phyloP scores from a whole-genome alignment of 352 stramenopile genomes.

The Pythium diclinum region DNA sequence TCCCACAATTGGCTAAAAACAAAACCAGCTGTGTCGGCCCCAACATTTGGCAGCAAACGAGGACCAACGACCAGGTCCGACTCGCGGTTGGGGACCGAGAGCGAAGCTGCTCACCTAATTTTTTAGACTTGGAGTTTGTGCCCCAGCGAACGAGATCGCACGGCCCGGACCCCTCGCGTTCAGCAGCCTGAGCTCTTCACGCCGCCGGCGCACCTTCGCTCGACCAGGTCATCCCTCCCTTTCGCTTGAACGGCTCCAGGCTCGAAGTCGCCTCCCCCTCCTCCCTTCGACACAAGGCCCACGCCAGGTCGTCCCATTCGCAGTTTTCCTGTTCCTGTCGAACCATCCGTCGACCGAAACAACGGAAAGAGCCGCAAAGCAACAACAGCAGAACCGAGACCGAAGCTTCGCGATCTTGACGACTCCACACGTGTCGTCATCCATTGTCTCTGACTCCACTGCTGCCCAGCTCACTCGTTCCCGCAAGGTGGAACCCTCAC shows the following conservation, averaged over 20 bases:
- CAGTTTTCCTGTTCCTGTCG: conserved; percentile 36
- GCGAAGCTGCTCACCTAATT: no score
- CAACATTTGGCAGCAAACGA: not conserved
- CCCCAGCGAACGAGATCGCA: not conserved
- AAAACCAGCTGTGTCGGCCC: conserved; percentile 17
- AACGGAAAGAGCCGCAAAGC: conserved; percentile 11
- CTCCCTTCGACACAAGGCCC: not conserved
- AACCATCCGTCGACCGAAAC: conserved; percentile 33
- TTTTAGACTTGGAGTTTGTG: not conserved
- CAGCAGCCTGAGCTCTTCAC: not conserved
- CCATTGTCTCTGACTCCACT: not conserved
- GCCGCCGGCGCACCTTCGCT: not conserved
- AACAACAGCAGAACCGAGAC: not conserved
- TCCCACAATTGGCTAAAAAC: conserved; percentile 10
- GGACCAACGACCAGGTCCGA: conserved; percentile 26
- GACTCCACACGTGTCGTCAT: not conserved
- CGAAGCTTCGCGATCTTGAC: not conserved
- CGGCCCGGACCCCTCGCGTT: not conserved
- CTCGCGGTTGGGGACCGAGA: conserved; percentile 6
- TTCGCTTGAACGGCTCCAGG: conserved; percentile 19
- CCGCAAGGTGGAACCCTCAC: not conserved
- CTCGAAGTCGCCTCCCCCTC: not conserved
- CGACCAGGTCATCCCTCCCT: conserved; percentile 26
- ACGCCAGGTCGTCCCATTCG: conserved; percentile 30
- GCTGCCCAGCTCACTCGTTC: conserved; percentile 1